Conservation (phyloP, 371 early-diverging fungal genomes). For the Batkoa obscura region DNA sequence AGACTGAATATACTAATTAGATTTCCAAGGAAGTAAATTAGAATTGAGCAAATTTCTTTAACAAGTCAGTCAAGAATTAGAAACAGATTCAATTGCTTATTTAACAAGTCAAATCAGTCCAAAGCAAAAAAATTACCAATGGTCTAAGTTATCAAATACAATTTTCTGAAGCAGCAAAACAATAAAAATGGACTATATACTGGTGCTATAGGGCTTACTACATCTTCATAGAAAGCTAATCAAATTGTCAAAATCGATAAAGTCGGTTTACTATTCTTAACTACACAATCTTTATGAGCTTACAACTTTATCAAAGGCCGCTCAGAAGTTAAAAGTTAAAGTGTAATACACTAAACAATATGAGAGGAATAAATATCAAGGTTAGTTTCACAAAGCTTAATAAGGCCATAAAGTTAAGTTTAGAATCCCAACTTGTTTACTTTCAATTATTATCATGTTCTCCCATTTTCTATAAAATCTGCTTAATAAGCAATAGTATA, state of each 20-base stretch:
- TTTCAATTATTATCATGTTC: too few relatives aligned
- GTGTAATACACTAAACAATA: neutral
- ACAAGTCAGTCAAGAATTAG: conserved; percentile 29
- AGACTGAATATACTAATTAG: conserved; percentile 62
- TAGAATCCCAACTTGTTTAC: too few relatives aligned
- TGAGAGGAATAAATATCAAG: neutral
- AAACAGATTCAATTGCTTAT: conserved; percentile 60
- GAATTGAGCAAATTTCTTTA: conserved; percentile 42
- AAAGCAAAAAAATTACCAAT: conserved; percentile 21
- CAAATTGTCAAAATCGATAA: conserved; percentile 31
- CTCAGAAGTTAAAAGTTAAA: conserved; percentile 31
- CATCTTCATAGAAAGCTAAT: conserved; percentile 38
- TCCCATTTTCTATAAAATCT: too few relatives aligned
- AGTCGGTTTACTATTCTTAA: conserved; percentile 56
- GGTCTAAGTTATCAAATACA: conserved; percentile 50
- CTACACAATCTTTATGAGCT: conserved; percentile 51
- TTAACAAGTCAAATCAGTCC: conserved; percentile 42
- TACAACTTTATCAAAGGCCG: conserved; percentile 28
- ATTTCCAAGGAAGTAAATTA: conserved; percentile 26
- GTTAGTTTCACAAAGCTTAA: too few relatives aligned
- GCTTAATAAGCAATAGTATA: too few relatives aligned
- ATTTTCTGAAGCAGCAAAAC: conserved; percentile 31
- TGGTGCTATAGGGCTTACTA: conserved; percentile 59
- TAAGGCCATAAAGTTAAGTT: too few relatives aligned
- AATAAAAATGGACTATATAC: conserved; percentile 28